A percentile compares a stretch with the other conserved stretches of the same genome.
These are phyloP conservation scores for Vicia sativa DNA, from an alignment of 306 rosid species.

Conservation along the genomic window DNA sequence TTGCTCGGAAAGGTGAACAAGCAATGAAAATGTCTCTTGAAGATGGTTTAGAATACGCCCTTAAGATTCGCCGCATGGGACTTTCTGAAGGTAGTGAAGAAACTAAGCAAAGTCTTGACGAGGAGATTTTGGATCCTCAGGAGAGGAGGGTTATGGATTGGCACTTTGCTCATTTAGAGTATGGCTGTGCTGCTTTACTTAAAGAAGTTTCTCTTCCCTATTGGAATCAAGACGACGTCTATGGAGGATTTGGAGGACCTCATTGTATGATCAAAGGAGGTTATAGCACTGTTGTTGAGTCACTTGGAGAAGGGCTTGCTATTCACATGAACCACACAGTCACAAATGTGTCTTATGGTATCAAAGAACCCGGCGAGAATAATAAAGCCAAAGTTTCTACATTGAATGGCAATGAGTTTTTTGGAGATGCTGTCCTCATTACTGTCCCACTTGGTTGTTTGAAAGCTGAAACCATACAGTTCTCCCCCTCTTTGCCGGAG, in stretches of 20 bases:
- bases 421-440: conserved; percentile 85
- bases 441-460: conserved; percentile 98
- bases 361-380: conserved; percentile 49
- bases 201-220: conserved; percentile 93
- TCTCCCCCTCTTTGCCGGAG: conserved; percentile 87
- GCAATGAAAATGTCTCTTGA: conserved; percentile 93
- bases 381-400: conserved; percentile 76
- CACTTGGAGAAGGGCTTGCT: conserved; percentile 83
- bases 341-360: conserved; percentile 72
- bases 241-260: conserved; percentile 99
- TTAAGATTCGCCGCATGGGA: conserved; percentile 68
- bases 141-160: conserved; percentile 99
- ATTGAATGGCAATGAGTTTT: conserved; percentile 69
- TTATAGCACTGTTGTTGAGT: conserved; percentile 84
- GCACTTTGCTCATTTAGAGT: conserved; percentile 98
- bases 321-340: conserved; percentile 78
- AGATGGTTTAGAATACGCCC: conserved; percentile 96
- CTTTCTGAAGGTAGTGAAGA: conserved; percentile 54
- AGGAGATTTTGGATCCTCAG: conserved; percentile 73
- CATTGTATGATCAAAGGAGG: conserved; percentile 99
- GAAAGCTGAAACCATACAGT: conserved; percentile 86
- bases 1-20: conserved; percentile 82
- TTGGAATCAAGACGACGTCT: conserved; percentile 99
- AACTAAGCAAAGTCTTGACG: conserved; percentile 44
- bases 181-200: conserved; percentile 97